Base-by-base conservation (phyloP, 768 basidiomycete genomes). In the Auricularia heimuer region DNA sequence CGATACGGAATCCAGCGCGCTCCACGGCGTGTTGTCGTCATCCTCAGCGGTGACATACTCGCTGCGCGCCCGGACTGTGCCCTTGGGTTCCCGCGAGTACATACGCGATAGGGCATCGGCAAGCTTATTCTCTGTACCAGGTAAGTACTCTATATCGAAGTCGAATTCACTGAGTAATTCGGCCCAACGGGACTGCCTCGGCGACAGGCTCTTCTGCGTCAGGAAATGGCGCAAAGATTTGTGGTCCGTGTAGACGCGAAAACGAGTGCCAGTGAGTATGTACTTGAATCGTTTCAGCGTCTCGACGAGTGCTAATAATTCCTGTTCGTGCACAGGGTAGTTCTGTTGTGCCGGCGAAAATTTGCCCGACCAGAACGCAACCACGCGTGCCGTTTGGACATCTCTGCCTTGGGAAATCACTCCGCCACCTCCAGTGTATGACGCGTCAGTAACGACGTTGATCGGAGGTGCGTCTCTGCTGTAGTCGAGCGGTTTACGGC, bases 281-380 rank as follows among this genome's bases (percentile, higher is more conserved):
- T n/a, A n/a, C n/a, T n/a, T n/a, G n/a, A n/a, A n/a, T 63, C 65
- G 2, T 16, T 66, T 67, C 16, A 68, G 51, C 1, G 65, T 37
- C 54, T 80, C 77, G 0, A 82, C 70, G 0, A 75, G 74, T 0
- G 75, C 76, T 0, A 80, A 63, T 68, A 79, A 69, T 58, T 81
- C 79, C 4, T 75, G 69, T 66, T 79, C 78, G 63, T 77, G 77
- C 0, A 77, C 75, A 24, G 76, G 73, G 58, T 80, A 79, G 47
- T 79, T 79, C 24, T 76, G 76, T 62, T 79, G 77, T 0, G 77
- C 73, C 0, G 72, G 36, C 18, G 71, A 76, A 3, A 79, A 65
- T 58, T 78, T 79, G 0, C 74, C 76, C 0, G 75, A 79, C 54
- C 71, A 78, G 60, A 78, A 79, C 1, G 73, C 74, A 0, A 71